These are phyloP conservation scores for Caryopteris hybrid DNA, from an alignment of 305 asterid genomes.

Conservation along the genomic window DNA sequence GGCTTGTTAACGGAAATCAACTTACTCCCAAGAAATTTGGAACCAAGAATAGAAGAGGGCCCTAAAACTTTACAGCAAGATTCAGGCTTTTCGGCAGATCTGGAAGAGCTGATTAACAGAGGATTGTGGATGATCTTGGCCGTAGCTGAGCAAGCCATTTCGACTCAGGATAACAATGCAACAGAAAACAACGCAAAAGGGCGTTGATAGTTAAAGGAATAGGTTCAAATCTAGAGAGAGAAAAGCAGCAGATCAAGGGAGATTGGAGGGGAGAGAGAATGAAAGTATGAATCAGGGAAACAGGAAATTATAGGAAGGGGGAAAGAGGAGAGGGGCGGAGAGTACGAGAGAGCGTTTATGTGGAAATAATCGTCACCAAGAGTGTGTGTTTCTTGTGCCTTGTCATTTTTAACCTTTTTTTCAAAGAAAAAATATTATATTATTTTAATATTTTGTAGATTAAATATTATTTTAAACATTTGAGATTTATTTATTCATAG, in stretches of 20 bases:
- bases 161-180: slow-evolving; percentile 1
- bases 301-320: slow-evolving; percentile 26
- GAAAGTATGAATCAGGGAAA: slow-evolving; percentile 13
- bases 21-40: slow-evolving; percentile 30
- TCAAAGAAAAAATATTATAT: too few relatives aligned
- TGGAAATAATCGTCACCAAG: slow-evolving; percentile 47
- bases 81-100: slow-evolving; percentile 57
- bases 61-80: slow-evolving; percentile 23
- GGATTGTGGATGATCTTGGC: slow-evolving; percentile 51
- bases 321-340: slow-evolving; percentile 30
- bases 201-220: background rate
- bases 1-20: slow-evolving; percentile 23
- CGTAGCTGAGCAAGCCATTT: slow-evolving; percentile 60
- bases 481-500: too few relatives aligned
- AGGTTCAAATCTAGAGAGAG: slow-evolving; percentile 14
- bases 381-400: slow-evolving; percentile 26
- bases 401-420: slow-evolving; percentile 14
- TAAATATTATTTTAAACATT: too few relatives aligned
- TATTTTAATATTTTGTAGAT: too few relatives aligned
- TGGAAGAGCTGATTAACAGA: slow-evolving; percentile 38
- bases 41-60: slow-evolving; percentile 44
- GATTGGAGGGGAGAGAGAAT: background rate
- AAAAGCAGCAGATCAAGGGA: background rate
- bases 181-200: background rate
- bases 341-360: slow-evolving; percentile 24